These are phyloP conservation scores for Pestalotiopsis sp. DNA, from an alignment of 2,329 filamentous ascomycete species.

Conservation along the genomic window DNA sequence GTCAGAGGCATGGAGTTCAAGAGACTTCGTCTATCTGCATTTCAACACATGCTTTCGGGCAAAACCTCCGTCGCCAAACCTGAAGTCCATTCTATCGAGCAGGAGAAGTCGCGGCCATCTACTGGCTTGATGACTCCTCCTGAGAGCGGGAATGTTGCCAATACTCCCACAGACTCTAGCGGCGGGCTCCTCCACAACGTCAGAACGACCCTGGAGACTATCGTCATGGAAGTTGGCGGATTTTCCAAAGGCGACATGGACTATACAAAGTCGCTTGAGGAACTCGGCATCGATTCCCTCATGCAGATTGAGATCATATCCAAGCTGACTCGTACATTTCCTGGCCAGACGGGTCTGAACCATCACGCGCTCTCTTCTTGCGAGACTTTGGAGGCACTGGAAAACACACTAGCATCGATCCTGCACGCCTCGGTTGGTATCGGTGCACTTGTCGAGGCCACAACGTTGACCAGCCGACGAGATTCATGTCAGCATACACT, in stretches of 20 bases:
- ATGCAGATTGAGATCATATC: constrained; percentile 12
- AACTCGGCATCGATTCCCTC: constrained; percentile 12
- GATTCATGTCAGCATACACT: constrained; percentile 1
- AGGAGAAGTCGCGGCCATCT: not conserved
- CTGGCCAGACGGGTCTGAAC: constrained; percentile 7
- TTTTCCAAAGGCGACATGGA: constrained; percentile 10
- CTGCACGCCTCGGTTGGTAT: constrained; percentile 5
- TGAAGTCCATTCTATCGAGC: not conserved
- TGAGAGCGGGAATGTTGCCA: not conserved
- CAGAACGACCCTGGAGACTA: not conserved
- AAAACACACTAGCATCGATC: constrained; percentile 3
- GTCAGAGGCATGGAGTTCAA: constrained; percentile 11
- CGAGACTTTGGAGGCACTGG: constrained; percentile 7
- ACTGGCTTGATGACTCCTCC: constrained; percentile 4
- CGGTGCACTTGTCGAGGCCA: not conserved
- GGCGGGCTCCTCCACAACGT: not conserved
- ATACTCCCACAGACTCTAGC: not conserved
- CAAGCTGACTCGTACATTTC: constrained; percentile 5
- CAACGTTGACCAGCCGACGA: not conserved
- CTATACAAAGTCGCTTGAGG: constrained; percentile 9
- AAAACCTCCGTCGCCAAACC: not conserved
- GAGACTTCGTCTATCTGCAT: constrained; percentile 6
- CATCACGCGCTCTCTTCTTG: constrained; percentile 10
- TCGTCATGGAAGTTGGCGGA: constrained; percentile 11
- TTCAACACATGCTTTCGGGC: constrained; percentile 1